A percentile compares a stretch with the other conserved stretches of the same genome.
Evolutionary conservation across 306 rosid species (phyloP).

Genomic region (Cicer pinnatifidum): DNA sequence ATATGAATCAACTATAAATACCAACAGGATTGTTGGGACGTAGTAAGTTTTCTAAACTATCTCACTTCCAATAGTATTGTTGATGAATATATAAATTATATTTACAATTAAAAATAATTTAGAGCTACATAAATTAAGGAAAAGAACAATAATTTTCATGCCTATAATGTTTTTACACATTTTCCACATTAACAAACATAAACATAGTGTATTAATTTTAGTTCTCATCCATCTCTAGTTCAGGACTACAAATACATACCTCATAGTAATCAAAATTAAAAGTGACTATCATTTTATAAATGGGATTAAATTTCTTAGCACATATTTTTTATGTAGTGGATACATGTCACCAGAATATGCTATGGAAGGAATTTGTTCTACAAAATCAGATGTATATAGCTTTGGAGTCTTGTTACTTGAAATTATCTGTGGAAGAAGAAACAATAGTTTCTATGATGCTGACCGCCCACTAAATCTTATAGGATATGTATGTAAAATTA

Average conservation of each 20-base stretch:
- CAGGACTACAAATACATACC: no score
- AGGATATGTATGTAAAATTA: neutral
- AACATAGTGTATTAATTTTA: no score
- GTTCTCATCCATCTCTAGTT: no score
- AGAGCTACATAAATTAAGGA: no score
- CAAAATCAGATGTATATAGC: constrained; percentile 42
- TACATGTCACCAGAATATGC: constrained; percentile 37
- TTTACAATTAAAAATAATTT: no score
- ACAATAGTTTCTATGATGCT: neutral
- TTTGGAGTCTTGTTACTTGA: constrained; percentile 41
- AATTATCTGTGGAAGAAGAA: constrained; percentile 41
- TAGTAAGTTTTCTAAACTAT: constrained; percentile 21
- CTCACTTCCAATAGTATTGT: no score
- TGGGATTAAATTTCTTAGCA: neutral
- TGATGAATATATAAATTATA: neutral
- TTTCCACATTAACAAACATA: no score
- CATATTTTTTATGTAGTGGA: neutral
- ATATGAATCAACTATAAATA: neutral
- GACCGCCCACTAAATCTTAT: neutral
- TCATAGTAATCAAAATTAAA: no score
- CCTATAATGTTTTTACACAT: no score
- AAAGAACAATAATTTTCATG: no score
- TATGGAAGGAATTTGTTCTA: constrained; percentile 37
- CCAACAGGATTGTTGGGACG: constrained; percentile 39
- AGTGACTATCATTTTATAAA: no score